Conservation (phyloP, 164 flowering plant genomes). For the Magnolia changhungtana region DNA sequence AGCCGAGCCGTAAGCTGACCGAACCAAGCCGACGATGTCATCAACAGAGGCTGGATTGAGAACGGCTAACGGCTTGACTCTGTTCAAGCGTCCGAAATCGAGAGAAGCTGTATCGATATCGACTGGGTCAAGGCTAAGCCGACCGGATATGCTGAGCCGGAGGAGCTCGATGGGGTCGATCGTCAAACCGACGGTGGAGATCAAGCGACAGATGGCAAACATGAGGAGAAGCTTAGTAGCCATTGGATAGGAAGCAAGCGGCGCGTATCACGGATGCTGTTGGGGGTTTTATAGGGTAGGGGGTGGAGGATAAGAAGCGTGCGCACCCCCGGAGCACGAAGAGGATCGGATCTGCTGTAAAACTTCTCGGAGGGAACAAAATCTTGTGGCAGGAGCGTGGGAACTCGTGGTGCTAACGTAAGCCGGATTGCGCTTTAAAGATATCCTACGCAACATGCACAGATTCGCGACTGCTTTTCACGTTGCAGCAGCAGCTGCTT, state of each 20-base stretch:
- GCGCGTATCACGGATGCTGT: too few relatives aligned
- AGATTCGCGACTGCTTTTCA: conserved; percentile 27
- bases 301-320: conserved; percentile 18
- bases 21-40: conserved; percentile 51
- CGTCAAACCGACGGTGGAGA: conserved; percentile 56
- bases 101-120: conserved; percentile 52
- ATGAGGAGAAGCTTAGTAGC: conserved; percentile 18
- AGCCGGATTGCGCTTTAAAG: conserved; percentile 53
- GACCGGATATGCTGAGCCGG: conserved; percentile 41
- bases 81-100: conserved; percentile 58
- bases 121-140: conserved; percentile 41
- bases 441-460: conserved; percentile 57
- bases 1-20: conserved; percentile 39
- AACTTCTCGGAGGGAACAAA: conserved; percentile 25
- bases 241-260: neutral
- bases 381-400: conserved; percentile 38
- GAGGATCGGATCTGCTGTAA: neutral
- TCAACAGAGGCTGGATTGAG: conserved; percentile 55
- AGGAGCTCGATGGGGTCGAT: conserved; percentile 41
- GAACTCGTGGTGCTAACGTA: conserved; percentile 49
- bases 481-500: neutral
- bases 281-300: neutral
- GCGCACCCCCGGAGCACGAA: neutral
- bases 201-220: conserved; percentile 46
- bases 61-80: conserved; percentile 59